Base-by-base conservation (phyloP, 164 flowering plant species). In the Magnolia changhungtana region DNA sequence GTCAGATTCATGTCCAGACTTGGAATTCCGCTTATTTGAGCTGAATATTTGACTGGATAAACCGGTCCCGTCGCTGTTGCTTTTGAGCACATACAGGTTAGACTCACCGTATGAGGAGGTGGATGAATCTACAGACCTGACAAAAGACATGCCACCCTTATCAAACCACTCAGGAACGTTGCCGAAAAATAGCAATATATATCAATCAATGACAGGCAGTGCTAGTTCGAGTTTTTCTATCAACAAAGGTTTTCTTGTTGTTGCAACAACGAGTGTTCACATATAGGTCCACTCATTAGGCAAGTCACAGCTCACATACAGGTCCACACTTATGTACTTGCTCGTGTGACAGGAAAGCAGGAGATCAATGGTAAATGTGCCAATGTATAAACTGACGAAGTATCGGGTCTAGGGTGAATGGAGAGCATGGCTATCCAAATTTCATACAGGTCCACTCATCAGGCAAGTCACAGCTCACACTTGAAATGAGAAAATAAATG, bases 91-190 rank as follows among this genome's bases (percentile, higher is more conserved):
- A 71, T 86, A 88, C 51, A 86, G 84, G 78, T 85, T 82, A 14
- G 80, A 72, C 61, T 81, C 87, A 63, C 84, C 79, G 67, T 86
- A 88, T 19, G 89, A 61, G 14, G 85, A 51, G 20, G 88, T 78
- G 64, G 97, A 81, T 72, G 87, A 79, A 75, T 90, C 94, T 64
- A 85, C 79, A 51, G 89, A 74, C 80, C 90, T 82, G 73, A 87
- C 86, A 72, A 90, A 81, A 70, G 90, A 86, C 89, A 88, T 86
- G 76, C 64, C 74, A 37, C 27, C 18, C 49, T 51, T 24, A n/a
- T 75, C 71, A 75, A 21, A 29, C 70, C 2, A 52, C 63, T 23
- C 9, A 72, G 51, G 24, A 72, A 27, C 19, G 71, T 67, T 8
- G 49, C 10, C 2, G 9, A 50, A 70, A 68, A 19, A 20, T 19